Evolutionary conservation across 1,284 basidiomycete species (phyloP), one percentile per base, ranked within the genome.

Genomic region (Ustilago sp.): DNA sequence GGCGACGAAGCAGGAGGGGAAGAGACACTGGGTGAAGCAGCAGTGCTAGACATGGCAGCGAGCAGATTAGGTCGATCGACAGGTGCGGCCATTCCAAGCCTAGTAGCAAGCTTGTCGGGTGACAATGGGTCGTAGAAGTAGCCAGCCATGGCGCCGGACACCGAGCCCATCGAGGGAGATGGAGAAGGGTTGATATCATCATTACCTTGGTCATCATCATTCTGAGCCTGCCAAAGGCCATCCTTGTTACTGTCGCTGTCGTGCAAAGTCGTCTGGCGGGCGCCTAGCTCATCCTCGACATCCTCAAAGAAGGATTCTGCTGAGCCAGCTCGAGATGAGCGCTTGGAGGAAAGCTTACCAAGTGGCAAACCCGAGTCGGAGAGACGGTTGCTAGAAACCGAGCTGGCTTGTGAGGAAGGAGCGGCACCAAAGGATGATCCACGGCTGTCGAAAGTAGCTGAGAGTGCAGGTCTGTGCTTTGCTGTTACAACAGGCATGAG

Each of bases 41-140:
- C 68, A 7, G 60, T 65, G 54, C 58, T 73, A 7, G 70, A 64
- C 67, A 77, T 69, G 63, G 70, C 63, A 45, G 70, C 70, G 34
- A 77, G 63, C 39, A 77, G 64, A 43, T 59, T 77, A 41, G 59
- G 70, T n/a, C 63, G 58, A 7, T 65, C 68, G 45, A 48, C 55
- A 11, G 68, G 55, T 12, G 23, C 23, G 23, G 65, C n/a, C 65
- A 68, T 68, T 39, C 65, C 62, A 36, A 66, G 63, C 39, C 60
- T 58, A 45, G 54, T 51, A 8, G 34, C 68, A 23, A 62, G 63
- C 66, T 77, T 75, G 48, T 83, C 72, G 15, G 83, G 83, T 12
- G 82, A 83, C 43, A 80, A 52, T 1, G 83, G 83, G 34, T 83
- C 71, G 61, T 72, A 82, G 55, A 84, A 84, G 70, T 81, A 84